Conservation (phyloP, 2,329 filamentous ascomycete species). For the Chalaropsis ovoidea region DNA sequence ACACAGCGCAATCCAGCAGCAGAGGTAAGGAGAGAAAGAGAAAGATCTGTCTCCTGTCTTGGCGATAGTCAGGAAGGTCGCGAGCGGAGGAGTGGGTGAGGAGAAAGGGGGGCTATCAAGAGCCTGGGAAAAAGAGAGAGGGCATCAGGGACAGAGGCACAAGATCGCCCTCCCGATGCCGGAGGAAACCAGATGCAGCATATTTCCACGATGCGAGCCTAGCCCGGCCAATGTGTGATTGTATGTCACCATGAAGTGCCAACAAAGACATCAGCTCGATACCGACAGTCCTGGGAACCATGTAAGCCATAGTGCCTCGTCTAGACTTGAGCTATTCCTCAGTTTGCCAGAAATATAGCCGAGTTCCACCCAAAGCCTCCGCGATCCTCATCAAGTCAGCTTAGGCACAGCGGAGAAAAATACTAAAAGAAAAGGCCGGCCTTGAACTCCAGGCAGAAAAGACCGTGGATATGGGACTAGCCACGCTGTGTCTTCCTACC, state of each 20-base stretch:
- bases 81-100: not conserved
- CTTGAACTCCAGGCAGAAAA: not conserved
- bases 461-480: not conserved
- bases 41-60: not conserved
- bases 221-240: not conserved
- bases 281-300: not conserved
- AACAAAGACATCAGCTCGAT: not conserved
- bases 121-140: not conserved
- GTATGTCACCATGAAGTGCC: not conserved
- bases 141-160: not conserved
- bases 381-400: not conserved
- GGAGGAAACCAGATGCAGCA: not conserved
- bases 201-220: not conserved
- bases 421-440: not conserved
- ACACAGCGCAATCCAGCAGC: not conserved
- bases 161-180: not conserved
- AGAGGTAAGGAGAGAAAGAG: not conserved
- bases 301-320: not conserved
- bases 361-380: not conserved
- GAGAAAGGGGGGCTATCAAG: not conserved
- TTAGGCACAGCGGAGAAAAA: not conserved
- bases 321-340: not conserved
- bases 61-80: not conserved
- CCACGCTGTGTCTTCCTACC: conserved; percentile 1
- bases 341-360: not conserved